Evolutionary conservation across 2,329 filamentous ascomycete genomes (phyloP), one percentile per base, ranked within the genome.

Genomic region (Xylariaceae sp.): DNA sequence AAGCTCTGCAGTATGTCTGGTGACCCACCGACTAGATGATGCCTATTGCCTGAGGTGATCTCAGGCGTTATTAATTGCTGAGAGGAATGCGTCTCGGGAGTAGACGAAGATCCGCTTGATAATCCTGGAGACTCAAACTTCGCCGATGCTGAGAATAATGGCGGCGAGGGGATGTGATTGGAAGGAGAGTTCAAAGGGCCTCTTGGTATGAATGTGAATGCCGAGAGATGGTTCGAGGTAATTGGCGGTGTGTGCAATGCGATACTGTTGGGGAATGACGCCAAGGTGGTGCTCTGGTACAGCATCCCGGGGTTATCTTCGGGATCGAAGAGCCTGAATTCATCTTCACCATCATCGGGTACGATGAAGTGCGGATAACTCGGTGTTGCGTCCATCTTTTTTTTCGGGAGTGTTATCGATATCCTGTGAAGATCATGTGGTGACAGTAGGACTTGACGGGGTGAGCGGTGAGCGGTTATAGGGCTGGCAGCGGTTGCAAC

Each of bases 101-200:
- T 61, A 23, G 55, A 52, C 19, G 59, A 59, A 8, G 58, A 61
- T 21, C 52, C 55, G 37, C 42, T 62, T n/a, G 60, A 56, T 20
- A 58, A 46, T 6, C 40, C 40, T 5, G 58, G 55, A 0, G 60
- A 52, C 47, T 59, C 55, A 17, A 53, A 34, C 22, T 55, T 56
- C 22, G 47, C 14, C 1, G 50, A 42, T 29, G 48, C 36, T 16
- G 42, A 32, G 16, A 49, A 50, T 6, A 55, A 49, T 4, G 49
- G 34, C n/a, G 47, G 22, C 14, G 49, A 43, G 34, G 41, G 41
- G 7, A 37, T 35, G 14, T 42, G 52, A 6, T 50, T 40, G 25
- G 47, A 35, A 14, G 43, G 49, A 21, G 54, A 40, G 37, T 42
- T n/a, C 14, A 47, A 17, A 29, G 50, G 35, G 22, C 20, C 41